Base-by-base conservation (phyloP, 1,284 basidiomycete genomes). In the Trichosporon sp. region DNA sequence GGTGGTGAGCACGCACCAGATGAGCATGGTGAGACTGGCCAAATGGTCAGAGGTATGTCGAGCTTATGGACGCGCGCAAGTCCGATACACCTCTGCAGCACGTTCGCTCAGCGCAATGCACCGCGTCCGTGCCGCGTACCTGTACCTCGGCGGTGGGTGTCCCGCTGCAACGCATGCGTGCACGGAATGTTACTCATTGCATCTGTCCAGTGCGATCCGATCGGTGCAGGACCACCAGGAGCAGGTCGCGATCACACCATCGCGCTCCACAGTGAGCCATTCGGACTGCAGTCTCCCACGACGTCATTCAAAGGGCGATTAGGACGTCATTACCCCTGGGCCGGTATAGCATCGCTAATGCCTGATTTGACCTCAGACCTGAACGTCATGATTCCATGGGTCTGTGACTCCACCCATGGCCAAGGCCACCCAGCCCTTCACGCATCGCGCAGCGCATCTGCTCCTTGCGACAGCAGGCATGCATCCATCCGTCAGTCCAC, bases 321-420 rank as follows among this genome's bases (percentile, higher is more conserved):
- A 54, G 21, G 51, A 54, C 51, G 51, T 54, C 51, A 54, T 54
- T 54, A 54, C 19, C 19, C 51, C 51, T 11, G n/a, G 51, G 3
- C 6, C 19, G 19, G 51, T 54, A 54, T 54, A 0, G 51, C 51
- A 54, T 54, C 26, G 19, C 51, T 54, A 54, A 54, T 54, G 51
- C 51, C 48, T 54, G 19, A 54, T 54, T 46, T 46, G 51, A 26
- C 51, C 51, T 21, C 51, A 19, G 14, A 46, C 51, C 51, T 40
- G 38, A 40, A 10, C 10, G 12, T 40, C 38, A 37, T 37, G 5
- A 10, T 10, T 37, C 35, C 35, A 37, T 26, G 26, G 26, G 26
- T 26, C 26, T 26, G 26, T 26, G 26, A 26, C 26, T 26, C 26
- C 26, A 26, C 26, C 26, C 26, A 26, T 26, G 26, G 26, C 26